These are phyloP conservation scores for Polytolypa hystricis DNA, from an alignment of 2,329 filamentous ascomycete genomes.

Conservation along the genomic window DNA sequence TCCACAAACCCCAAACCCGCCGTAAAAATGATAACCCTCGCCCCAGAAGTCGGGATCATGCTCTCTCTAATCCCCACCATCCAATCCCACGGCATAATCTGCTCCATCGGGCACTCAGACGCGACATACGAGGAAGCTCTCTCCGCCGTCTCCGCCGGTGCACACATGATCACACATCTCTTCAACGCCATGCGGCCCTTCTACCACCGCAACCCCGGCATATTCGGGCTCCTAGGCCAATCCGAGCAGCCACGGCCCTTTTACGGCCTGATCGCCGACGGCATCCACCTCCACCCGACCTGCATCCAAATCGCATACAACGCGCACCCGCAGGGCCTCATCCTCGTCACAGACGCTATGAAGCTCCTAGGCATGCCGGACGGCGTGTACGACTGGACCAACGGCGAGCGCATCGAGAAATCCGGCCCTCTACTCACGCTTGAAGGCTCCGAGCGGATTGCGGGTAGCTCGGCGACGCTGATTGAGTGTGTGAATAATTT, in stretches of 20 bases:
- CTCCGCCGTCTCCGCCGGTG: constrained; percentile 58
- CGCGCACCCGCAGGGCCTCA: constrained; percentile 71
- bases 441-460: constrained; percentile 68
- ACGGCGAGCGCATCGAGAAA: constrained; percentile 49
- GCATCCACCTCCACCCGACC: constrained; percentile 79
- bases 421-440: constrained; percentile 61
- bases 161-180: constrained; percentile 82
- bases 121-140: constrained; percentile 75
- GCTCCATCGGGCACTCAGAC: constrained; percentile 76
- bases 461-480: constrained; percentile 47
- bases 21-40: constrained; percentile 75
- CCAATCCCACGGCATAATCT: constrained; percentile 55
- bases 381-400: constrained; percentile 77
- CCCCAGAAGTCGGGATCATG: constrained; percentile 69
- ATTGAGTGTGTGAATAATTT: constrained; percentile 37
- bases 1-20: constrained; percentile 10
- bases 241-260: constrained; percentile 51
- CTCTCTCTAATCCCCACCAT: constrained; percentile 56
- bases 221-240: constrained; percentile 74
- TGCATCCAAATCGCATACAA: constrained; percentile 83
- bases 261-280: constrained; percentile 84
- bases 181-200: constrained; percentile 92
- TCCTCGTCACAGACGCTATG: constrained; percentile 90
- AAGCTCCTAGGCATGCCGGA: constrained; percentile 73
- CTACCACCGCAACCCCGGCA: constrained; percentile 80